A percentile compares a stretch with the other conserved stretches of the same genome.
phyloP scores from a whole-genome alignment of 768 basidiomycete genomes.

The Ramaria sp. region DNA sequence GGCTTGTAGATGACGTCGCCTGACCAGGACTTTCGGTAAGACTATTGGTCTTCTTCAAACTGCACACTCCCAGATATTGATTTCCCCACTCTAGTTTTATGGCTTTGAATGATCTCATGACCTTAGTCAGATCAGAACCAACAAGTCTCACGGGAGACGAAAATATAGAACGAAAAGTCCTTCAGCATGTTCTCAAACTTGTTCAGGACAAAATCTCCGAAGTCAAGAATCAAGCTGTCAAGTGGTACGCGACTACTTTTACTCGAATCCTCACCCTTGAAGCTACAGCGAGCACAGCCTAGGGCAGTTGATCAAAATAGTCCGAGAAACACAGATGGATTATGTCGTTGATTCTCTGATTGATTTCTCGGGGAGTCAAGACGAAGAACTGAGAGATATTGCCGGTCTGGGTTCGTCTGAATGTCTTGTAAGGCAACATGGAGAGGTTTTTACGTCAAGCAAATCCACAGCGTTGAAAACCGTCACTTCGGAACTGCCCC shows the following conservation, averaged over 20 bases:
- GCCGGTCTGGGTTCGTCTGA: constrained; percentile 66
- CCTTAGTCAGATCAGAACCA: constrained; percentile 75
- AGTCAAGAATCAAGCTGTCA: constrained; percentile 96
- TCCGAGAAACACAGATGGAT: constrained; percentile 75
- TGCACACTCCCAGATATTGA: constrained; percentile 10
- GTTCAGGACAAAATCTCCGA: constrained; percentile 95
- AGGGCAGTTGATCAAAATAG: constrained; percentile 83
- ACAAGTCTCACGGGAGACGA: constrained; percentile 77
- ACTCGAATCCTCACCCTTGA: not conserved
- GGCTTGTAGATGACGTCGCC: constrained; percentile 71
- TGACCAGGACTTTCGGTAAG: constrained; percentile 83
- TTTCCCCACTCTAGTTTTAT: constrained; percentile 54
- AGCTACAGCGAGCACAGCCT: constrained; percentile 38
- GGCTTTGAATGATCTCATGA: constrained; percentile 91
- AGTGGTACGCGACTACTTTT: constrained; percentile 51
- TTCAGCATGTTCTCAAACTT: constrained; percentile 73
- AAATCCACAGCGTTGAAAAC: constrained; percentile 71
- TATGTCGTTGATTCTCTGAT: constrained; percentile 84
- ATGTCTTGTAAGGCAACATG: not conserved
- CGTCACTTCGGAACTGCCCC: constrained; percentile 82
- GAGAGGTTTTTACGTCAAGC: not conserved
- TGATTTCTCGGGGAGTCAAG: constrained; percentile 72
- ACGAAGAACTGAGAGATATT: constrained; percentile 91
- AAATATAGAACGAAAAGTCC: constrained; percentile 69
- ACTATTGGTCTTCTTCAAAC: constrained; percentile 12